These are phyloP conservation scores for Acarospora socialis DNA, from an alignment of 2,329 filamentous ascomycete species.

Conservation along the genomic window DNA sequence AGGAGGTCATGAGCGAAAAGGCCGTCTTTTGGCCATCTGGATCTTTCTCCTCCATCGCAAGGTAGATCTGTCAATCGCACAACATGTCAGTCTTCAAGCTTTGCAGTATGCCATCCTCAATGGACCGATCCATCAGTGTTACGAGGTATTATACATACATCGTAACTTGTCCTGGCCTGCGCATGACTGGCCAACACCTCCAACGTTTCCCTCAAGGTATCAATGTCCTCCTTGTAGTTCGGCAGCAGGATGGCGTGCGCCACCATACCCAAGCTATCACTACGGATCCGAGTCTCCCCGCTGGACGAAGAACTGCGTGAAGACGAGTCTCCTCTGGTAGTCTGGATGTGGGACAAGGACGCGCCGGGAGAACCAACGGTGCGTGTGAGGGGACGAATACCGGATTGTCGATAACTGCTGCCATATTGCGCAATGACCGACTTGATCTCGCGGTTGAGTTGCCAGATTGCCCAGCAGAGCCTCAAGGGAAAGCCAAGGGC, in stretches of 20 bases:
- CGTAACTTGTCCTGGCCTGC: constrained; percentile 48
- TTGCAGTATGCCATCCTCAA: constrained; percentile 4
- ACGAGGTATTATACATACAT: constrained; percentile 39
- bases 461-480: too few relatives aligned
- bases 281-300: too few relatives aligned
- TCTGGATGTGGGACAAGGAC: too few relatives aligned
- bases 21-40: constrained; percentile 47
- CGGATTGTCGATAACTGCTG: constrained; percentile 26
- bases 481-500: too few relatives aligned
- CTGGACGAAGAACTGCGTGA: too few relatives aligned
- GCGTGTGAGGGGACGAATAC: constrained; percentile 18
- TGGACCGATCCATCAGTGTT: not conserved
- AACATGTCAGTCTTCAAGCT: too few relatives aligned
- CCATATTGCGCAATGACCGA: too few relatives aligned
- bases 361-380: constrained; percentile 1
- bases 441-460: too few relatives aligned
- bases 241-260: constrained; percentile 56
- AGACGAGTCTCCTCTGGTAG: too few relatives aligned
- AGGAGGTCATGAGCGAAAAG: constrained; percentile 45
- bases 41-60: constrained; percentile 61
- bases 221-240: constrained; percentile 60
- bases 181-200: constrained; percentile 54
- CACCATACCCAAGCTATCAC: too few relatives aligned
- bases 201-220: constrained; percentile 53
- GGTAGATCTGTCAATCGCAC: constrained; percentile 54